Evolutionary conservation across 805 yeast genomes (phyloP).

Genomic region (Scheffersomyces amazonensis): DNA sequence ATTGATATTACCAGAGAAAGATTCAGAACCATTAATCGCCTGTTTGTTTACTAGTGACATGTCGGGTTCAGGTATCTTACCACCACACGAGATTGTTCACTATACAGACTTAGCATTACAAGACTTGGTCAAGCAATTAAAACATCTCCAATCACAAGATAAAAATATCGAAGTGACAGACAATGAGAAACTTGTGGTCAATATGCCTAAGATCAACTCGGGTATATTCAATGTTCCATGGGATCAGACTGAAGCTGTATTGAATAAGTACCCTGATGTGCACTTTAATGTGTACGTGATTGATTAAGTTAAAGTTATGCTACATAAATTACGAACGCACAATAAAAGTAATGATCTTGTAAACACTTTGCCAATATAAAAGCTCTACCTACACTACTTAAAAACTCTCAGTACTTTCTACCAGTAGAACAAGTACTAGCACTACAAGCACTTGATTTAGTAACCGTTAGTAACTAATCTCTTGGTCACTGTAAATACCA

Average conservation of each 20-base stretch:
- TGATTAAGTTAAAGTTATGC: conserved; percentile 7
- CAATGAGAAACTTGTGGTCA: conserved; percentile 26
- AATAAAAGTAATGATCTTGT: no score
- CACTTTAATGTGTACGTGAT: conserved; percentile 49
- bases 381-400: no score
- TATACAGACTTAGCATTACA: conserved; percentile 50
- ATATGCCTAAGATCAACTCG: conserved; percentile 77
- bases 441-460: no score
- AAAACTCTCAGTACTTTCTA: no score
- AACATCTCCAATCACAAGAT: conserved; percentile 1
- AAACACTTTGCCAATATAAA: no score
- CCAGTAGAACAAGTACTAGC: no score
- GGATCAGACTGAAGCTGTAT: conserved; percentile 58
- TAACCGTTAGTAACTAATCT: no score
- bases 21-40: conserved; percentile 39
- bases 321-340: no score
- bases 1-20: conserved; percentile 42
- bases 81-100: conserved; percentile 44
- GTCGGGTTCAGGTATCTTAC: conserved; percentile 41
- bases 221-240: conserved; percentile 83
- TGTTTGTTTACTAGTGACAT: conserved; percentile 72
- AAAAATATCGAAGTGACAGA: conserved; percentile 5
- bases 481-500: no score
- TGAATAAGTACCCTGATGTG: conserved; percentile 30
- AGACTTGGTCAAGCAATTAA: conserved; percentile 42